Conservation (phyloP, 2,329 filamentous ascomycete genomes). For the Leptographium galeiforme region DNA sequence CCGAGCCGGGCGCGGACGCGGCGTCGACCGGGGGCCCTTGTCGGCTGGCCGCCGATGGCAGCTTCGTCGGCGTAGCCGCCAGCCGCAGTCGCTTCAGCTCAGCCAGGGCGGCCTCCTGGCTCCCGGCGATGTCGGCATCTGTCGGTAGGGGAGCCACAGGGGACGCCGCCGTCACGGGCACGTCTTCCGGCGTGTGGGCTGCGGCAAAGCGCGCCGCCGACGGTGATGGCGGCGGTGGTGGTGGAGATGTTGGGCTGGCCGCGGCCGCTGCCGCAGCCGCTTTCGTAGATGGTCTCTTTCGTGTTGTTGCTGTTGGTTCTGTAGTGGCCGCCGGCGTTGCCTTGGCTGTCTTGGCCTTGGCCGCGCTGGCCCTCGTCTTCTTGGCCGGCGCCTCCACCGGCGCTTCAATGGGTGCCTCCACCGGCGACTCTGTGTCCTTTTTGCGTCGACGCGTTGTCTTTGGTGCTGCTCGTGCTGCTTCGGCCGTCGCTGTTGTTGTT, state of each 20-base stretch:
- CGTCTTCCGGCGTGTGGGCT: neutral
- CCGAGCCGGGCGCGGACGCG: neutral
- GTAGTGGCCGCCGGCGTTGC: slow-evolving; percentile 3
- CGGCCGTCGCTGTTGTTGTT: neutral
- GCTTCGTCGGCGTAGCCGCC: slow-evolving; percentile 1
- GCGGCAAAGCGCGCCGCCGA: neutral
- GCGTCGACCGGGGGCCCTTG: neutral
- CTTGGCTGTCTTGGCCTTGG: neutral
- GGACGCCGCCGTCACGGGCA: neutral
- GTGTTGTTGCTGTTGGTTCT: neutral
- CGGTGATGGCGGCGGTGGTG: neutral
- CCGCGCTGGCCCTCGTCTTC: neutral
- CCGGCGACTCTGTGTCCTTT: neutral
- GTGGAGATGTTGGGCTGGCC: neutral
- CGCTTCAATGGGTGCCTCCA: neutral
- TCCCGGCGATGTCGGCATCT: neutral
- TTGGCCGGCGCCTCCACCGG: neutral
- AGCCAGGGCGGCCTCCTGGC: slow-evolving; percentile 9
- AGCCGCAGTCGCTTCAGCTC: slow-evolving; percentile 9
- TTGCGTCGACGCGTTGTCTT: neutral
- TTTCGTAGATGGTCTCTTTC: neutral
- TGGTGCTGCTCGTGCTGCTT: neutral
- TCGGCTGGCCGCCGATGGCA: neutral
- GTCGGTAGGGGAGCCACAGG: slow-evolving; percentile 4
- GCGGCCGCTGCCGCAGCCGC: neutral